Evolutionary conservation across 2,329 filamentous ascomycete genomes (phyloP), one percentile per base, ranked within the genome.

Genomic region (Beauveria medogensis): DNA sequence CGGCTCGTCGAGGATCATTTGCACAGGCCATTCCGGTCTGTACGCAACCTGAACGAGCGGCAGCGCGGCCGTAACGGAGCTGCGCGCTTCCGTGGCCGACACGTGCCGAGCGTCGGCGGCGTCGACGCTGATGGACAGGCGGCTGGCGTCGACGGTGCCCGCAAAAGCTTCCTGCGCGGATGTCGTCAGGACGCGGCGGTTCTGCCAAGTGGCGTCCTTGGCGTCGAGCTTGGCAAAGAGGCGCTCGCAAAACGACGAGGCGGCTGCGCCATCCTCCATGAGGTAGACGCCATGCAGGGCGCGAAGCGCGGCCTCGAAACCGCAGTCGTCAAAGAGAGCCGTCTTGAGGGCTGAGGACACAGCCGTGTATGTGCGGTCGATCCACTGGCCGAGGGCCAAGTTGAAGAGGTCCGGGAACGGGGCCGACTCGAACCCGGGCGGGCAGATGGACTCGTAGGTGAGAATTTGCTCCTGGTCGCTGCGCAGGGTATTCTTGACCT

Each of bases 111-210:
- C 73, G 60, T 70, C 77, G 64, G 64, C 70, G 53, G 67, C 78
- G 37, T 50, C 48, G 3, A 82, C 80, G 20, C 77, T 80, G 24
- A 90, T 82, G 3, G 83, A 80, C 9, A 96, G 74, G 22, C 84
- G 82, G 54, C 86, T 82, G 2, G 79, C 66, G 59, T 91, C 83
- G 1, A 90, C 72, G 2, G 76, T 74, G 0, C 74, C 66, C 1
- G 83, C 79, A 69, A 91, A 92, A 0, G 89, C 85, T 60, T 87
- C 86, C 62, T 91, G 89, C 0, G 88, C 86, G 2, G 91, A 75
- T 65, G 92, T 90, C 0, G 89, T 94, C 30, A 97, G 77, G 0
- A 89, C 80, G 68, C 93, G 96, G 22, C 86, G 84, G 70, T 97
- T 91, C 63, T 88, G 87, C 92, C 92, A 97, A 41, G 75, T 76